Conservation (phyloP, 2,329 filamentous ascomycete genomes). For the Leptographium lundbergii region DNA sequence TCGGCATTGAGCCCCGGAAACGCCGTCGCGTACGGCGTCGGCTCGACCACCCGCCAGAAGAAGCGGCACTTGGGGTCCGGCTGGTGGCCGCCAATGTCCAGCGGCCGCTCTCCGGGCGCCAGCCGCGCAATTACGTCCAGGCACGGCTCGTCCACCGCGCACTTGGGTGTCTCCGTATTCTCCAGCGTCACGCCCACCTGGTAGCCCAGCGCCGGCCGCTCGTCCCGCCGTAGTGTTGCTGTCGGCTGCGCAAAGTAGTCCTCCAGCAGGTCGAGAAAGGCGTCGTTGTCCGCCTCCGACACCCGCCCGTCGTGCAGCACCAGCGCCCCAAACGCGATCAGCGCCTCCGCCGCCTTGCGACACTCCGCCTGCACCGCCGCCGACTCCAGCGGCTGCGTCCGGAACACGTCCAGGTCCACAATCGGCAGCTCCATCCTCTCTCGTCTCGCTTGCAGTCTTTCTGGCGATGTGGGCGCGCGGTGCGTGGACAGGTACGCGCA, state of each 20-base stretch:
- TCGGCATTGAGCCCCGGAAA: conserved; percentile 43
- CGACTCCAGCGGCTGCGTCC: conserved; percentile 27
- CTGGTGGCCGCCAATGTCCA: conserved; percentile 42
- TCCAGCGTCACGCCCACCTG: conserved; percentile 51
- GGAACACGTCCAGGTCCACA: conserved; percentile 46
- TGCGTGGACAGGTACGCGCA: too few relatives aligned
- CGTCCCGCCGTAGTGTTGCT: conserved; percentile 32
- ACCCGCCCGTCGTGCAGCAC: conserved; percentile 48
- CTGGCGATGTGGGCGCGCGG: too few relatives aligned
- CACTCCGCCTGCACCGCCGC: conserved; percentile 37
- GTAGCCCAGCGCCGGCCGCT: conserved; percentile 45
- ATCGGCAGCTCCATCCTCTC: conserved; percentile 43
- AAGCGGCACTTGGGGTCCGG: conserved; percentile 52
- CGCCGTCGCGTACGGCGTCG: conserved; percentile 38
- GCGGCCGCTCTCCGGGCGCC: conserved; percentile 39
- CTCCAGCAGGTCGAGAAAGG: conserved; percentile 49
- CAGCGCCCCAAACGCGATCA: conserved; percentile 47
- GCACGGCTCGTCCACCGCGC: conserved; percentile 49
- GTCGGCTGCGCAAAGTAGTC: conserved; percentile 49
- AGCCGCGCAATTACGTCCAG: conserved; percentile 43
- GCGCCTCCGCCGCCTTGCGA: conserved; percentile 37
- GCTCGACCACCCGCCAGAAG: conserved; percentile 48
- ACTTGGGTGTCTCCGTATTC: conserved; percentile 51
- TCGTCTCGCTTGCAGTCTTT: not conserved
- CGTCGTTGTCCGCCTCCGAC: conserved; percentile 38